These are phyloP conservation scores for Firmiana major DNA, from an alignment of 345 rosid genomes.

Conservation along the genomic window DNA sequence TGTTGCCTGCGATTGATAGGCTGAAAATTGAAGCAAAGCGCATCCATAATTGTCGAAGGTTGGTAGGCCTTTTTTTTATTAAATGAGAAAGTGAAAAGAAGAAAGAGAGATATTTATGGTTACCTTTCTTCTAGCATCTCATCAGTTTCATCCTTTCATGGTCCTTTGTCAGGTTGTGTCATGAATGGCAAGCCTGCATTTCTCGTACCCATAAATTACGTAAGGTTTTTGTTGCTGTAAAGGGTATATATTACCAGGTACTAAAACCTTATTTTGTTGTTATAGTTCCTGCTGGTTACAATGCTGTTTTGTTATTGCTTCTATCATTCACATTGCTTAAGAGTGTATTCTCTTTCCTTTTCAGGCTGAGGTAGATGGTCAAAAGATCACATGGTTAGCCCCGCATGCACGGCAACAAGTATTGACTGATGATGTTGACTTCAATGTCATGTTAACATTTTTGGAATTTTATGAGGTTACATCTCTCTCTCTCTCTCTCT, in stretches of 20 bases:
- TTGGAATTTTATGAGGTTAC: conserved; percentile 91
- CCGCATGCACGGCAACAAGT: conserved; percentile 95
- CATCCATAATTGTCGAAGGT: conserved; percentile 86
- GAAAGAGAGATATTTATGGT: neutral
- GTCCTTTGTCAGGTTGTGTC: conserved; percentile 58
- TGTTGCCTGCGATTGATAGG: conserved; percentile 79
- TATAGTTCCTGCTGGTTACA: neutral
- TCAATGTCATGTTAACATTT: conserved; percentile 70
- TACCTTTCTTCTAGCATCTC: neutral
- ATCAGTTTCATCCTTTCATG: neutral
- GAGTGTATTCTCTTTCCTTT: neutral
- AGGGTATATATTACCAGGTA: conserved; percentile 98
- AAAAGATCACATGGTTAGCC: conserved; percentile 90
- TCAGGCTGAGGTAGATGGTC: conserved; percentile 95
- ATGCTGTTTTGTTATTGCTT: neutral
- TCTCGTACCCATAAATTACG: conserved; percentile 74
- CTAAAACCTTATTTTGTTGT: neutral
- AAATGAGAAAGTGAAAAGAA: neutral
- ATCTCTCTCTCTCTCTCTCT: neutral
- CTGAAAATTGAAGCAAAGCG: conserved; percentile 70
- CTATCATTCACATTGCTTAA: neutral
- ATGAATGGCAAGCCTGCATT: conserved; percentile 95
- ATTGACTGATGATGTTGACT: conserved; percentile 86
- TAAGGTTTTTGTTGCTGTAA: conserved; percentile 83
- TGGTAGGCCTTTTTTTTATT: neutral